These are phyloP conservation scores for Melampsora abietis-canadensis DNA, from an alignment of 1,284 basidiomycete species.

Conservation along the genomic window DNA sequence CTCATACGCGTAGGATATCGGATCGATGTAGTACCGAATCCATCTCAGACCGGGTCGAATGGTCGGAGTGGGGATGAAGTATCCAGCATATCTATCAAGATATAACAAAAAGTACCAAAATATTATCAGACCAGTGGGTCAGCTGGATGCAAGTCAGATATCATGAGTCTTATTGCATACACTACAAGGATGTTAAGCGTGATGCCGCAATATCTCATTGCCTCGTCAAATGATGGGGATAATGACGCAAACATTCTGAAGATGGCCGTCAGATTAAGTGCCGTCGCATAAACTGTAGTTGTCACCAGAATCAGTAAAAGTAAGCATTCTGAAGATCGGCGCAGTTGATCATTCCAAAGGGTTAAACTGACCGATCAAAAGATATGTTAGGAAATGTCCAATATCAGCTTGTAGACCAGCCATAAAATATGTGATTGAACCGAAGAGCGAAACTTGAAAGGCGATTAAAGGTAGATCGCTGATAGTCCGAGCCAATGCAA, in stretches of 20 bases:
- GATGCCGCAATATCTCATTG: slow-evolving; percentile 50
- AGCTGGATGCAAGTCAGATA: no score
- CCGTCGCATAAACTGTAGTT: slow-evolving; percentile 45
- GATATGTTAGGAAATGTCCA: slow-evolving; percentile 26
- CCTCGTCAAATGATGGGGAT: slow-evolving; percentile 49
- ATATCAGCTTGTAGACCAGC: slow-evolving; percentile 48
- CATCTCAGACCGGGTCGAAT: slow-evolving; percentile 49
- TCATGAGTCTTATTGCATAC: slow-evolving; percentile 24
- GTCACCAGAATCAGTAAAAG: slow-evolving; percentile 48
- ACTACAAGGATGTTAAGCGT: slow-evolving; percentile 50
- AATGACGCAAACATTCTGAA: slow-evolving; percentile 50
- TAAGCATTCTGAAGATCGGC: slow-evolving; percentile 41
- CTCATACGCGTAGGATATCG: slow-evolving; percentile 50
- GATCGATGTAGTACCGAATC: slow-evolving; percentile 49
- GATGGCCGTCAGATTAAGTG: slow-evolving; percentile 48
- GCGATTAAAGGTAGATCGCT: slow-evolving; percentile 50
- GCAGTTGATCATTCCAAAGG: not conserved
- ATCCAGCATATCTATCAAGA: slow-evolving; percentile 47
- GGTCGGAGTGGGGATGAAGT: slow-evolving; percentile 50
- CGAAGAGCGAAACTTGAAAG: slow-evolving; percentile 48
- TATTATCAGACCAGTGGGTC: not conserved
- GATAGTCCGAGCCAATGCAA: slow-evolving; percentile 48
- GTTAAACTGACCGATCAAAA: slow-evolving; percentile 26
- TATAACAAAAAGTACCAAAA: not conserved
- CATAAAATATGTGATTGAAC: slow-evolving; percentile 49